A percentile compares a stretch with the other conserved stretches of the same genome.
Evolutionary conservation across 306 rosid genomes (phyloP).

Genomic region (Begonia loranthoides): DNA sequence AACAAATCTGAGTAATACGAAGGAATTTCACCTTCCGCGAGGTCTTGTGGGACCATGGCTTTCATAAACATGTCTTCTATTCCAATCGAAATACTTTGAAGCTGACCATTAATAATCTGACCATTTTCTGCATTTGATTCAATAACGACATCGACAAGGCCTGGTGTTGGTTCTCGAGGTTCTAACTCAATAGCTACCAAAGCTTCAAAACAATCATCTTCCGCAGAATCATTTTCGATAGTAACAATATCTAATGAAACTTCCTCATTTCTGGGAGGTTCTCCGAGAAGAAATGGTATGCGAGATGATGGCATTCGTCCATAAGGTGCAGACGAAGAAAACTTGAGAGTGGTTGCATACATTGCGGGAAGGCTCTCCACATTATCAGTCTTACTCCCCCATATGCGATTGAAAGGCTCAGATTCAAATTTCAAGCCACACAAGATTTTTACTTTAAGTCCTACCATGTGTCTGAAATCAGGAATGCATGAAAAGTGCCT

Average conservation of each 20-base stretch:
- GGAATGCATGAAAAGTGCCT: slow-evolving; percentile 81
- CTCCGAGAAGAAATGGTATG: slow-evolving; percentile 91
- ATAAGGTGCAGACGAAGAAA: slow-evolving; percentile 80
- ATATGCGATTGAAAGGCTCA: slow-evolving; percentile 37
- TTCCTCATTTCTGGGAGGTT: slow-evolving; percentile 31
- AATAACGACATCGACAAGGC: slow-evolving; percentile 63
- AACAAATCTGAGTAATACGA: slow-evolving; percentile 56
- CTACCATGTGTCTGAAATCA: slow-evolving; percentile 78
- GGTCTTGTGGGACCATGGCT: slow-evolving; percentile 52
- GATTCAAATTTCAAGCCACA: slow-evolving; percentile 74
- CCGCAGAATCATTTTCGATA: slow-evolving; percentile 35
- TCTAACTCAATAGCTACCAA: slow-evolving; percentile 59
- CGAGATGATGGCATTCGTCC: slow-evolving; percentile 58
- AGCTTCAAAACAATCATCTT: slow-evolving; percentile 46
- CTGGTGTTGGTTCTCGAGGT: slow-evolving; percentile 93
- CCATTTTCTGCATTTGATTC: slow-evolving; percentile 80
- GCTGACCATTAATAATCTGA: slow-evolving; percentile 68
- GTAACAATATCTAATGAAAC: slow-evolving; percentile 59
- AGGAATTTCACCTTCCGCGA: slow-evolving; percentile 32
- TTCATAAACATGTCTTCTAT: slow-evolving; percentile 93
- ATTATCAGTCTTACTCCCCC: slow-evolving; percentile 42
- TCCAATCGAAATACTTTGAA: slow-evolving; percentile 66
- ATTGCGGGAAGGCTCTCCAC: slow-evolving; percentile 69
- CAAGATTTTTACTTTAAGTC: slow-evolving; percentile 56
- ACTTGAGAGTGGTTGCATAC: slow-evolving; percentile 72